Evolutionary conservation across 2,329 filamentous ascomycete genomes (phyloP), one percentile per base, ranked within the genome.

Genomic region (Alternaria viburni): DNA sequence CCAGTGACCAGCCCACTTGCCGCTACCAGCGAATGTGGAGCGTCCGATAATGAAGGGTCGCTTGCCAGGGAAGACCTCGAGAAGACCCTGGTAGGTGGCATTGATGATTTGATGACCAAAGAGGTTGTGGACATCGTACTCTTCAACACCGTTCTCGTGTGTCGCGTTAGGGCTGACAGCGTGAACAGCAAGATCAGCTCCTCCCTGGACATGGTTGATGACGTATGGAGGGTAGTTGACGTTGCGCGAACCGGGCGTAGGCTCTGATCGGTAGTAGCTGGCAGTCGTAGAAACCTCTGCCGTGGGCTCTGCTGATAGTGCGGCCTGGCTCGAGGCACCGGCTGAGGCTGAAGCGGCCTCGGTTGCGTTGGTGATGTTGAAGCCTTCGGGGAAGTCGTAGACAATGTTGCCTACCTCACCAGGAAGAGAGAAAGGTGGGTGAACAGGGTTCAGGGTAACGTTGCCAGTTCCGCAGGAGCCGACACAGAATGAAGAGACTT

Each of bases 51-150:
- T 91, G 80, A 96, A 92, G 0, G 93, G 93, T 0, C 93, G 88
- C 77, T 91, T 91, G 13, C 81, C 84, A 0, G 90, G 88, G 63
- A 88, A 87, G 17, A 92, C 83, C 3, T 83, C 77, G 4, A 90
- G 81, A 30, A 96, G 86, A 61, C 88, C 91, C 50, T 90, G 82
- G 74, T 93, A 93, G 0, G 93, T 96, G 10, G 91, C 91, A 63
- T 91, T 91, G 60, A 93, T 83, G 68, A 94, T 91, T 76, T 90
- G 88, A 71, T 91, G 86, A 1, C 79, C 78, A 52, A 66, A 95
- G 1, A 96, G 81, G 73, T 92, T 96, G 83, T 97, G 93, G 25
- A 92, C 88, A 74, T 96, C 92, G 74, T 97, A 97, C 75, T 96
- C 91, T 44, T 87, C 77, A 1, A 88, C 83, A 5, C 91, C 92